Conservation (phyloP, 768 basidiomycete species). For the Dacryopinax primogenitus region DNA sequence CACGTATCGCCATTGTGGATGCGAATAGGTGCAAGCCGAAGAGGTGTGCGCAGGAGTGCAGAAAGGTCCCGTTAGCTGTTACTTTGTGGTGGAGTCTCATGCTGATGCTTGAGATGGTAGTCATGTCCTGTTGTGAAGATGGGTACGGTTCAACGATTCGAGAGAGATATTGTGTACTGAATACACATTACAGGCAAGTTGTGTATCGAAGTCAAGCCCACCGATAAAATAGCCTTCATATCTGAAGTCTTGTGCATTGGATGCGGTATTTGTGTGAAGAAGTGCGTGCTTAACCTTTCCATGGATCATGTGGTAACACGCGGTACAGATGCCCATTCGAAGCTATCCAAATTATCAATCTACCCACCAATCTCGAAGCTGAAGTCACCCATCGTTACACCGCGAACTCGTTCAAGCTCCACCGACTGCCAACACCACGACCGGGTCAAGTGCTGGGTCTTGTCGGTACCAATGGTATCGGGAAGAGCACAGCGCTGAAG, state of each 20-base stretch:
- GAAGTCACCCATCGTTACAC: conserved; percentile 97
- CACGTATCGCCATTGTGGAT: conserved; percentile 92
- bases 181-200: conserved; percentile 55
- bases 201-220: conserved; percentile 93
- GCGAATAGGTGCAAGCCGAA: conserved; percentile 92
- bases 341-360: conserved; percentile 96
- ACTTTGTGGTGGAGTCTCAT: conserved; percentile 13
- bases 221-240: conserved; percentile 96
- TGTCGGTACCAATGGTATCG: conserved; percentile 98
- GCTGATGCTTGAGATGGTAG: conserved; percentile 26
- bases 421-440: conserved; percentile 90
- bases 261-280: conserved; percentile 99
- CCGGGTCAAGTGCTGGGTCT: conserved; percentile 98
- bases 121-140: conserved; percentile 96
- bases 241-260: conserved; percentile 98
- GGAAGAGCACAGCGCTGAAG: conserved; percentile 95
- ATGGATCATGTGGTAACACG: neutral
- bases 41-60: conserved; percentile 93
- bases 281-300: conserved; percentile 42
- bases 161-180: too few species aligned
- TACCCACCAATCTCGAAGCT: conserved; percentile 91
- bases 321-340: conserved; percentile 88
- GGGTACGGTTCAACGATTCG: conserved; percentile 42
- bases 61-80: conserved; percentile 48
- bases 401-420: conserved; percentile 97